phyloP scores from a whole-genome alignment of 345 rosid species.

The Corymbia maculata region DNA sequence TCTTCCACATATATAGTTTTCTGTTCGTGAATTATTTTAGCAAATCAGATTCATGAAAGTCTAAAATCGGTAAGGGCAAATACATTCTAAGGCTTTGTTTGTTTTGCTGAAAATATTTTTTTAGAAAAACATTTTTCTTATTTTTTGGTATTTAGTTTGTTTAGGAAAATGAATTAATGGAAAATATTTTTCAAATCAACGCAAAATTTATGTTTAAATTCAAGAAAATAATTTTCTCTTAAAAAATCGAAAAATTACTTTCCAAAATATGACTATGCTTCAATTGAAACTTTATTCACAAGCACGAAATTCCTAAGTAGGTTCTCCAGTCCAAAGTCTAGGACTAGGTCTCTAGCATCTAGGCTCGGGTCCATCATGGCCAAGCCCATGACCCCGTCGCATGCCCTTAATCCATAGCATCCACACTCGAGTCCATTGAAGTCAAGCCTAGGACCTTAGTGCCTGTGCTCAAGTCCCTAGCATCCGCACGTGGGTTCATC shows the following conservation, averaged over 20 bases:
- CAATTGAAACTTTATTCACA: accelerated
- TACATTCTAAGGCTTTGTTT: not conserved
- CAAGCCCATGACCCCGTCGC: not conserved
- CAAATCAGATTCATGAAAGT: not conserved
- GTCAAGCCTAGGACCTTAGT: not conserved
- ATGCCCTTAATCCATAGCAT: not conserved
- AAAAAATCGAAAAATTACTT: not conserved
- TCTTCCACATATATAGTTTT: not conserved
- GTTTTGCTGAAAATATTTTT: too few relatives aligned
- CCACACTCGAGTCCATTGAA: accelerated
- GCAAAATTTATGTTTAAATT: too few relatives aligned
- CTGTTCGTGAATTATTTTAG: accelerated
- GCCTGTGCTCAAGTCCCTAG: not conserved
- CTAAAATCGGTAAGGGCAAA: not conserved
- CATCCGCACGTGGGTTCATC: too few relatives aligned
- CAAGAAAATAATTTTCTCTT: not conserved
- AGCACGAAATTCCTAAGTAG: not conserved
- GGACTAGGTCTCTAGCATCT: not conserved
- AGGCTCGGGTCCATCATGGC: not conserved
- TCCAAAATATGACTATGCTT: accelerated
- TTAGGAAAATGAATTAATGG: too few relatives aligned
- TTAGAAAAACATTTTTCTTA: too few relatives aligned
- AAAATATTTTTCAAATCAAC: too few relatives aligned
- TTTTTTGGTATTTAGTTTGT: too few relatives aligned
- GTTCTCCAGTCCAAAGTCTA: not conserved